phyloP scores from a whole-genome alignment of 129 eudicot species.

The Gnaphalium uliginosum region DNA sequence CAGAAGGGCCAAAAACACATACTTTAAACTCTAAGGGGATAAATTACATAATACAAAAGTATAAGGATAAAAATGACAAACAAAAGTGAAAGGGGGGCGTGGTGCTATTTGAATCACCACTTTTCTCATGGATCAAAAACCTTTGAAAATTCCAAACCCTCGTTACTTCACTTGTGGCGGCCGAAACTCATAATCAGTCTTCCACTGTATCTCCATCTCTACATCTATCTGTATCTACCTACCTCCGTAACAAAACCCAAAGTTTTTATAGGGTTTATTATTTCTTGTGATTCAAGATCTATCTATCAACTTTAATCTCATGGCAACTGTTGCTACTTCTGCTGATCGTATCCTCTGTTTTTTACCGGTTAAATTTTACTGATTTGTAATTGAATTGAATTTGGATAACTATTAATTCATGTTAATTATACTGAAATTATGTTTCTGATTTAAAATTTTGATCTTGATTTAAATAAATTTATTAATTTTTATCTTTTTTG shows the following conservation, averaged over 20 bases:
- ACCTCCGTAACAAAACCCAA: not conserved
- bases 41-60: not conserved
- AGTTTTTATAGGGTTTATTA: no score
- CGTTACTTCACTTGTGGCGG: not conserved
- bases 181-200: not conserved
- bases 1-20: not conserved
- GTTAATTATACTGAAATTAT: no score
- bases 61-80: not conserved
- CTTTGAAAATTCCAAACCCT: not conserved
- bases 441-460: no score
- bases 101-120: constrained; percentile 59
- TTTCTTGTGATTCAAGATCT: not conserved
- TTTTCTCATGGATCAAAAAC: not conserved
- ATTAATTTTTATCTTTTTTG: not conserved
- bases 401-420: not conserved
- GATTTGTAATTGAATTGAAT: not conserved
- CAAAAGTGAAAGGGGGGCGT: constrained; percentile 16
- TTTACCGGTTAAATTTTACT: not conserved
- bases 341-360: constrained; percentile 4
- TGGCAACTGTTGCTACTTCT: not conserved
- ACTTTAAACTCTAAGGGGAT: not conserved
- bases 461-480: no score
- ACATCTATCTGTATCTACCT: not conserved
- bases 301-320: not conserved
- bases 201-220: not conserved